Percentiles rank a stretch among this genome's conserved stretches.
Conservation (phyloP, 495 filamentous ascomycete species). For the Aspergillus sclerotiicarbonarius region DNA sequence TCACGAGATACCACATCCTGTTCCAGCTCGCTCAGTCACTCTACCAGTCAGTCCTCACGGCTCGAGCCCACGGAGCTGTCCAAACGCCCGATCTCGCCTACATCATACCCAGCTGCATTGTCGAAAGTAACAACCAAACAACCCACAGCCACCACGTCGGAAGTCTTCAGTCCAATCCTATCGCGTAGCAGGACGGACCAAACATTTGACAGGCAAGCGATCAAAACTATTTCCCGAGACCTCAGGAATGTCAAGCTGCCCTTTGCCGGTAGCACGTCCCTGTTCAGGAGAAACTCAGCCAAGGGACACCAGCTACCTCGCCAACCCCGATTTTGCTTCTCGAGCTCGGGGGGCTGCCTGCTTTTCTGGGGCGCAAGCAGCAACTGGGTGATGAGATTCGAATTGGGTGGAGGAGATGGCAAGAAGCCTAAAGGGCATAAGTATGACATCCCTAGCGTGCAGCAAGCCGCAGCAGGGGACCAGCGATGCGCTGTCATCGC, state of each 20-base stretch:
- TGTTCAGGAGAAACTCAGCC: slow-evolving; percentile 18
- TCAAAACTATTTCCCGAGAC: slow-evolving; percentile 20
- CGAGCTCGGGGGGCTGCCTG: slow-evolving; percentile 20
- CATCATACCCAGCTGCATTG: slow-evolving; percentile 3
- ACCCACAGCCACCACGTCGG: slow-evolving; percentile 10
- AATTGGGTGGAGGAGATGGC: slow-evolving; percentile 10
- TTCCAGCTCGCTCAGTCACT: slow-evolving; percentile 26
- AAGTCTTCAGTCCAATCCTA: slow-evolving; percentile 8
- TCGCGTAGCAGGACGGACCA: slow-evolving; percentile 12
- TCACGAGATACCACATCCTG: slow-evolving; percentile 22
- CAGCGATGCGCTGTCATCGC: slow-evolving; percentile 24
- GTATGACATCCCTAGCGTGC: slow-evolving; percentile 26
- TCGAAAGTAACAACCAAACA: slow-evolving; percentile 19
- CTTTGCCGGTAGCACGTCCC: slow-evolving; percentile 15
- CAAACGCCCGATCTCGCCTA: slow-evolving; percentile 18
- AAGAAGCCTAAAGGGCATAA: slow-evolving; percentile 17
- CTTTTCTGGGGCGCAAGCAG: slow-evolving; percentile 24
- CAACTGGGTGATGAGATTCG: slow-evolving; percentile 25
- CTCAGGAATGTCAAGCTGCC: slow-evolving; percentile 20
- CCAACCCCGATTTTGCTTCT: slow-evolving; percentile 24
- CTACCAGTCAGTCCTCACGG: slow-evolving; percentile 24
- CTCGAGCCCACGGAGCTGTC: slow-evolving; percentile 14
- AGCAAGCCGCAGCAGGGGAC: slow-evolving; percentile 23
- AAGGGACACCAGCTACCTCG: slow-evolving; percentile 17
- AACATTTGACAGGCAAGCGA: slow-evolving; percentile 18